phyloP scores from a whole-genome alignment of 2,329 filamentous ascomycete species.

The Tolypocladium ovalisporum region DNA sequence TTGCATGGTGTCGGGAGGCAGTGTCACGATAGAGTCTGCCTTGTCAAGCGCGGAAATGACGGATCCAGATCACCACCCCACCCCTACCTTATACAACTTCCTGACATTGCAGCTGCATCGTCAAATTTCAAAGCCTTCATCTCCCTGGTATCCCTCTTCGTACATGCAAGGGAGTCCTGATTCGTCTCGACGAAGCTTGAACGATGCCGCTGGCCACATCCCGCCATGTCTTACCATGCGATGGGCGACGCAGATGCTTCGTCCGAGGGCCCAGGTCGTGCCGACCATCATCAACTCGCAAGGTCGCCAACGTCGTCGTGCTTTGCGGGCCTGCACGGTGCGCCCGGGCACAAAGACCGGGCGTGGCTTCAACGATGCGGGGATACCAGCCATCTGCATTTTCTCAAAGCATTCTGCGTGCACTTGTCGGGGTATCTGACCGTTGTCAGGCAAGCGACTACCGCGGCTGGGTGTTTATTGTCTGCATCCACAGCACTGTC shows the following conservation, averaged over 20 bases:
- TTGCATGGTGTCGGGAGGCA: background rate
- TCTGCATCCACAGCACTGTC: background rate
- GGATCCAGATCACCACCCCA: background rate
- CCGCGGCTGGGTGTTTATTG: background rate
- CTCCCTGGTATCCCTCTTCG: no score
- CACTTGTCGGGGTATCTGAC: background rate
- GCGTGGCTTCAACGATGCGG: background rate
- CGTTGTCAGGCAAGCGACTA: no score
- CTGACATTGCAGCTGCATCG: background rate
- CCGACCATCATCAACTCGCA: background rate
- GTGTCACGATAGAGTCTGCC: background rate
- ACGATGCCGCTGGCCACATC: background rate
- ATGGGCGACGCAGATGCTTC: background rate
- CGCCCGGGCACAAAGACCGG: background rate
- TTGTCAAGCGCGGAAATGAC: no score
- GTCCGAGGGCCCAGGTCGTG: background rate
- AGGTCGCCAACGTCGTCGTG: background rate
- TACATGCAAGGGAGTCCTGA: background rate
- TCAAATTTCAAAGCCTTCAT: background rate
- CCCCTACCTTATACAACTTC: background rate
- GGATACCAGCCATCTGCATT: background rate
- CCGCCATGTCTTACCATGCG: background rate
- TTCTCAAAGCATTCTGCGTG: background rate
- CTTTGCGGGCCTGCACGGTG: background rate
- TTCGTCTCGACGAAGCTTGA: background rate